Evolutionary conservation across 257 asterid genomes (phyloP), one percentile per base, ranked within the genome.

Genomic region (Salvia splendens): DNA sequence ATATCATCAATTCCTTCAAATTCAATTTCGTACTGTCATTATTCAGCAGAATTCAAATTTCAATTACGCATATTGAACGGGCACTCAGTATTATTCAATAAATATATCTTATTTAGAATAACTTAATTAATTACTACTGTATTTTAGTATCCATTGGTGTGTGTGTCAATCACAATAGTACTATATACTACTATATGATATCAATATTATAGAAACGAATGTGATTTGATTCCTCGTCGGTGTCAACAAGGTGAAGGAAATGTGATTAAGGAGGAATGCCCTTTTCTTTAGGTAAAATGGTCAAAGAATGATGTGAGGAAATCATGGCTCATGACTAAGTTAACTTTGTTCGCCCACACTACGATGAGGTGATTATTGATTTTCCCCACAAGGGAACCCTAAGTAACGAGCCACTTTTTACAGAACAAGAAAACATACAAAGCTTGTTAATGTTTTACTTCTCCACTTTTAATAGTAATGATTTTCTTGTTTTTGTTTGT

Each of bases 361-460:
- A 30, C 45, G 50, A 57, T 40, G 68, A 59, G 64, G 70, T 67
- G 7, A 61, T 73, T 10, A 61, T 60, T 67, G 65, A 42, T 74
- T 67, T 50, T 6, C 45, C 64, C 59, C 68, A 48, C 2, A 61
- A 62, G 20, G 58, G 73, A 55, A 58, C 53, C 61, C 47, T 52
- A 53, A 68, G 52, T 12, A 36, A 60, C 20, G 48, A 52, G 69
- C 60, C 9, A 61, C 70, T 61, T 68, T 62, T 38, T 38, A 33
- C 35, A 14, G 32, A 32, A 30, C 70, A 60, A 32, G 32, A 61
- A 42, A 67, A 51, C 51, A 33, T 42, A 42, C 42, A 58, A 50
- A 40, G 35, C 54, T 30, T 57, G 43, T 35, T 73, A 40, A 58
- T 58, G 68, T 50, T 41, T 73, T 30, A 57, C 30, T 59, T 33